These are phyloP conservation scores for Hypsizygus ulmarius DNA, from an alignment of 1,284 basidiomycete species.

Conservation along the genomic window DNA sequence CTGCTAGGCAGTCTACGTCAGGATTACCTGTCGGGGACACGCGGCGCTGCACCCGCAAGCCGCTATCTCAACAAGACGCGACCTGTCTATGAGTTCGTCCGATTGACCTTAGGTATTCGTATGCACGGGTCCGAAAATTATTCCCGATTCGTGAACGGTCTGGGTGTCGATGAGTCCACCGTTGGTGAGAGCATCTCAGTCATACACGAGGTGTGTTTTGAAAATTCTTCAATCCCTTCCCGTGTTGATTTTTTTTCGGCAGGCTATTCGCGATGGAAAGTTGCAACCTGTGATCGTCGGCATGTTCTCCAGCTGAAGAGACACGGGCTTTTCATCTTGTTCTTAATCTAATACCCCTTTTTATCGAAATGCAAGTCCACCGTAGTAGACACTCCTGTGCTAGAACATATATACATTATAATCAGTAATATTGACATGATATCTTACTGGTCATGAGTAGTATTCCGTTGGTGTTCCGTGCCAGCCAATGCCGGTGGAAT, in stretches of 20 bases:
- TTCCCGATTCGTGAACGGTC: constrained; percentile 49
- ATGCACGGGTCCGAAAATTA: constrained; percentile 77
- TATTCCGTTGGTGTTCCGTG: too few species aligned
- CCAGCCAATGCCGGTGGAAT: too few species aligned
- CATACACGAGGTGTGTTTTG: constrained; percentile 58
- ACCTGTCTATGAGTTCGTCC: constrained; percentile 71
- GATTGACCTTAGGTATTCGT: constrained; percentile 60
- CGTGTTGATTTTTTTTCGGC: constrained; percentile 4
- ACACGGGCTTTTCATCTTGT: background rate
- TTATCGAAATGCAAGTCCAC: too few species aligned
- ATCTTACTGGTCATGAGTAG: too few species aligned
- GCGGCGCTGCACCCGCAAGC: constrained; percentile 58
- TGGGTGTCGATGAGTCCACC: constrained; percentile 56
- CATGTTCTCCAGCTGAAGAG: constrained; percentile 36
- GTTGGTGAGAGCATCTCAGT: constrained; percentile 66
- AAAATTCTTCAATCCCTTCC: constrained; percentile 31
- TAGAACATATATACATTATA: too few species aligned
- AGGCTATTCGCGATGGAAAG: constrained; percentile 65
- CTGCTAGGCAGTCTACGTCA: constrained; percentile 49
- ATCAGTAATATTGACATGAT: too few species aligned
- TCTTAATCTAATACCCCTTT: background rate
- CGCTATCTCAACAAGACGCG: constrained; percentile 63
- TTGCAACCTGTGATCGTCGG: constrained; percentile 57
- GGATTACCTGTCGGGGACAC: constrained; percentile 52
- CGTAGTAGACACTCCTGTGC: too few species aligned